Conservation (phyloP, 441 rosid species). For the Iberis amara region DNA sequence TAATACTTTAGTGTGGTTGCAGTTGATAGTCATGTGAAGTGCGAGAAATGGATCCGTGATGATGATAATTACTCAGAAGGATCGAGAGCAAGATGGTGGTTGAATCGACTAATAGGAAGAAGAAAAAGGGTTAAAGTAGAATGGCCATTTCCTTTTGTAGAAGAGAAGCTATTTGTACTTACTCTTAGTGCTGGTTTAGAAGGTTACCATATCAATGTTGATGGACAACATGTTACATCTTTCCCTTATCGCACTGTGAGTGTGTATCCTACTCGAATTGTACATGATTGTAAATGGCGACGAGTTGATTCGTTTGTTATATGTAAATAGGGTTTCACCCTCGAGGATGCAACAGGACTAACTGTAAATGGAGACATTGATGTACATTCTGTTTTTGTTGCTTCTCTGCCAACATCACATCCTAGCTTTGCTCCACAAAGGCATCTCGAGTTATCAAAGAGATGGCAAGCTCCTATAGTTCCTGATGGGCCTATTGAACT, state of each 20-base stretch:
- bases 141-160: conserved; percentile 78
- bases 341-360: conserved; percentile 89
- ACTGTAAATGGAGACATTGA: conserved; percentile 65
- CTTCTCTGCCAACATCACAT: conserved; percentile 68
- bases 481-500: conserved; percentile 52
- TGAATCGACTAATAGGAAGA: conserved; percentile 59
- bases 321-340: conserved; percentile 61
- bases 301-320: conserved; percentile 4
- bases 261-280: conserved; percentile 15
- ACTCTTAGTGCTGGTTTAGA: conserved; percentile 84
- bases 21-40: conserved; percentile 78
- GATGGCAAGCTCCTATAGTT: conserved; percentile 73
- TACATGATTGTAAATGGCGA: conserved; percentile 3
- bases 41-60: conserved; percentile 88
- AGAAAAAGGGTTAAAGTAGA: conserved; percentile 56
- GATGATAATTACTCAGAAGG: conserved; percentile 56
- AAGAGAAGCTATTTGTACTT: conserved; percentile 66
- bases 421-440: conserved; percentile 74
- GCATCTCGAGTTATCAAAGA: conserved; percentile 61
- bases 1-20: conserved; percentile 34
- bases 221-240: conserved; percentile 80
- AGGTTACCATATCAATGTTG: conserved; percentile 75
- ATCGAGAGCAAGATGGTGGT: conserved; percentile 73
- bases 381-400: conserved; percentile 65
- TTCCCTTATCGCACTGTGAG: conserved; percentile 87